Evolutionary conservation across 2,329 filamentous ascomycete species (phyloP), one percentile per base, ranked within the genome.

Genomic region (Ophiostoma ulmi): DNA sequence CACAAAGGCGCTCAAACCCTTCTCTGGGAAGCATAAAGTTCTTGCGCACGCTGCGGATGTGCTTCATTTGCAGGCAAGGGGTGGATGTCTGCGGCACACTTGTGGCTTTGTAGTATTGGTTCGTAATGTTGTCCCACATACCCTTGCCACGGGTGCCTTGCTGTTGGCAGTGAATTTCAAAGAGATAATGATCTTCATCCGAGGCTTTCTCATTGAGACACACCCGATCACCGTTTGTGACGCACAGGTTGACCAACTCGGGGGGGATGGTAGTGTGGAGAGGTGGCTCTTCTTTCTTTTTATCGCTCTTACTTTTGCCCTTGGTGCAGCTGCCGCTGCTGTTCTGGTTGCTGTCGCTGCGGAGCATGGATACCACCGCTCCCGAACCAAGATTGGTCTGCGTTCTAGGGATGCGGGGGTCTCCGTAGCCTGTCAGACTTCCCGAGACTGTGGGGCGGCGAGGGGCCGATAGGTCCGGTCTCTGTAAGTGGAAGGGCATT

Each of bases 121-220:
- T 76, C 67, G 81, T 80, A 71, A 88, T 86, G 55, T 80, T 79
- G 35, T 85, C 82, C 86, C 86, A 88, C 85, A 87, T 87, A 44
- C 85, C 84, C 73, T 85, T 85, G 20, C 86, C 85, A 74, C 84
- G 85, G 69, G 81, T 79, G 26, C 81, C 75, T 20, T 81, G 78
- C 73, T 82, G 80, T 35, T 81, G 75, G 75, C 81, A 82, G 14
- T 84, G 80, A n/a, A 84, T 80, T 36, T 83, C 78, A 67, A 86
- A 83, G 41, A 88, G 80, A 69, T 78, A 84, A 31, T 79, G 80
- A 72, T 85, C 82, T 44, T 85, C 81, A 1, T 82, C 79, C 1
- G 83, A 82, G 36, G 83, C 83, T 22, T 79, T 79, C 31, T 78
- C 76, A 70, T 82, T 83, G 63, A 87, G 78, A 3, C n/a, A 22